phyloP scores from a whole-genome alignment of 2,329 filamentous ascomycete species.

The Neospermospora avenae region DNA sequence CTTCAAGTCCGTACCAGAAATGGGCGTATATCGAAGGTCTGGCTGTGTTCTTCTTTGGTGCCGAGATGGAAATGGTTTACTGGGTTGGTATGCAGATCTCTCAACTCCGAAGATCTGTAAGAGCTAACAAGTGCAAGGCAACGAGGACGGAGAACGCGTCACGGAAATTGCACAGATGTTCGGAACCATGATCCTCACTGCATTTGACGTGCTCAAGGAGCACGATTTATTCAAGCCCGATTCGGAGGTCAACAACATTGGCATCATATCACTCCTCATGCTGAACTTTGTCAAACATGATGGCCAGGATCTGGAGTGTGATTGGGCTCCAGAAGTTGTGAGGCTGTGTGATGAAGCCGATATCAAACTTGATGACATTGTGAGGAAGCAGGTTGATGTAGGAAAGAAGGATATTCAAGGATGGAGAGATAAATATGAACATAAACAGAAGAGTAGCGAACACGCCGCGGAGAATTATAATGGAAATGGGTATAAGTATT shows the following conservation, averaged over 20 bases:
- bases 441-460: slow-evolving; percentile 6
- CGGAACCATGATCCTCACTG: slow-evolving; percentile 55
- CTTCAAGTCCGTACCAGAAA: slow-evolving; percentile 19
- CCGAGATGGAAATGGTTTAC: not conserved
- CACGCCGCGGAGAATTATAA: not conserved
- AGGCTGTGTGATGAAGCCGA: slow-evolving; percentile 20
- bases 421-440: slow-evolving; percentile 6
- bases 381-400: slow-evolving; percentile 19
- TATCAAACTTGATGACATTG: slow-evolving; percentile 16
- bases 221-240: slow-evolving; percentile 37
- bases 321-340: slow-evolving; percentile 51
- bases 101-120: not conserved
- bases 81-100: not conserved
- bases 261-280: slow-evolving; percentile 46
- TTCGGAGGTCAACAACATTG: slow-evolving; percentile 45
- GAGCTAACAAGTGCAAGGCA: slow-evolving; percentile 11
- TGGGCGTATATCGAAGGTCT: slow-evolving; percentile 24
- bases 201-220: slow-evolving; percentile 47
- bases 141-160: slow-evolving; percentile 18
- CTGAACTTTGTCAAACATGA: slow-evolving; percentile 46
- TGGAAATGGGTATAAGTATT: slow-evolving; percentile 8
- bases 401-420: slow-evolving; percentile 11
- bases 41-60: slow-evolving; percentile 13
- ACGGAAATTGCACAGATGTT: slow-evolving; percentile 46
- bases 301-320: slow-evolving; percentile 45